A percentile compares a stretch with the other conserved stretches of the same genome.
Conservation (phyloP, 768 basidiomycete genomes). For the Galerina marginata region DNA sequence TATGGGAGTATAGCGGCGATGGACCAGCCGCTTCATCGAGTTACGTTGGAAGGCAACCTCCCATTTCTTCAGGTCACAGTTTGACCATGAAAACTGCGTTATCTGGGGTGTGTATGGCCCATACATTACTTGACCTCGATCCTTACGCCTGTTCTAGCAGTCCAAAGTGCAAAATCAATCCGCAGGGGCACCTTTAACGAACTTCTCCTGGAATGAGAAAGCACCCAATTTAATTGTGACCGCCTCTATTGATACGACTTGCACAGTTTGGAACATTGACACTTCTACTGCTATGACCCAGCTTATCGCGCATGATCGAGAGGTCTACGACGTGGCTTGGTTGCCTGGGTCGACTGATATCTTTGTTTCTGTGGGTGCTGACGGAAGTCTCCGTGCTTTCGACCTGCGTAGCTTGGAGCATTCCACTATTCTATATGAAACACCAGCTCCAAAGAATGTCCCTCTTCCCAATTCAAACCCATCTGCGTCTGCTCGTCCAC, state of each 20-base stretch:
- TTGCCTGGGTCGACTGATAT: constrained; percentile 94
- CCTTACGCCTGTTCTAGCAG: constrained; percentile 52
- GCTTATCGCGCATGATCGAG: constrained; percentile 94
- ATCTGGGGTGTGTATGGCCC: constrained; percentile 68
- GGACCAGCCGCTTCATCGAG: constrained; percentile 57
- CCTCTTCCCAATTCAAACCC: constrained; percentile 62
- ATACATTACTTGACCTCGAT: constrained; percentile 3
- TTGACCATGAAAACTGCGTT: constrained; percentile 77
- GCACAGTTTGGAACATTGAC: constrained; percentile 99
- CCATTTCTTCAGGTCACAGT: constrained; percentile 59
- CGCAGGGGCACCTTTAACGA: constrained; percentile 90
- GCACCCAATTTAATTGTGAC: constrained; percentile 92
- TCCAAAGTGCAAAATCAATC: constrained; percentile 88
- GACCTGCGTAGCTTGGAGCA: constrained; percentile 96
- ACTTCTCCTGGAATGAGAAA: constrained; percentile 97
- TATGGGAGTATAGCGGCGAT: constrained; percentile 89
- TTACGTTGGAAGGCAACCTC: constrained; percentile 73
- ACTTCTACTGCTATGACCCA: constrained; percentile 94
- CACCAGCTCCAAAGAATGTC: constrained; percentile 77
- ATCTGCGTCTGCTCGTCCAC: constrained; percentile 67
- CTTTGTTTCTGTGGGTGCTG: constrained; percentile 97
- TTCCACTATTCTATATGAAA: constrained; percentile 97
- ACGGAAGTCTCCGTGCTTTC: constrained; percentile 95
- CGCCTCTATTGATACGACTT: constrained; percentile 97
- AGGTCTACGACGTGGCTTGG: constrained; percentile 99